phyloP scores from a whole-genome alignment of 1,284 basidiomycete genomes.

The Sutorius eximius region DNA sequence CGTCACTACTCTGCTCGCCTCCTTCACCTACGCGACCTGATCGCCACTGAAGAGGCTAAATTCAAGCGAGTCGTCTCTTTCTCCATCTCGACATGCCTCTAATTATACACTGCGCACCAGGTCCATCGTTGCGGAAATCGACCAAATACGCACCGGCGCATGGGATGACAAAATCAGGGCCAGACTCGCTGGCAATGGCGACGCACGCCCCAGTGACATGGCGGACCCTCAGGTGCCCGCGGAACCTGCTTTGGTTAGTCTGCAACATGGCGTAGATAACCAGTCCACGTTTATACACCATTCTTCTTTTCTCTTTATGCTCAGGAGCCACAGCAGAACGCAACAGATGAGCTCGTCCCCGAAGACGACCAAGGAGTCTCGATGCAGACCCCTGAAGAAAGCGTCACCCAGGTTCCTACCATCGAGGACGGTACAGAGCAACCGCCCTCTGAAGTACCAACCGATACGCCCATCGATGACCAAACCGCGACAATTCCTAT shows the following conservation, averaged over 20 bases:
- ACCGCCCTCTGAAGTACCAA: not conserved
- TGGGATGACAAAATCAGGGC: slow-evolving; percentile 59
- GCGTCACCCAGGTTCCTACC: not conserved
- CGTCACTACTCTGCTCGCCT: slow-evolving; percentile 70
- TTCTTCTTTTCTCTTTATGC: not conserved
- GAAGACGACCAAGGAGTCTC: slow-evolving; percentile 1
- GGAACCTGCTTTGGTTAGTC: slow-evolving; percentile 14
- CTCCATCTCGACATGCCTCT: not conserved
- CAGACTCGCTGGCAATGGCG: slow-evolving; percentile 36
- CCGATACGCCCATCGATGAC: slow-evolving; percentile 5
- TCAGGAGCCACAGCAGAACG: slow-evolving; percentile 15
- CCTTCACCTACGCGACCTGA: slow-evolving; percentile 66
- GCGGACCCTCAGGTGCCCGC: slow-evolving; percentile 9
- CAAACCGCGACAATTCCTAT: slow-evolving; percentile 11
- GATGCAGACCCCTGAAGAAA: slow-evolving; percentile 2
- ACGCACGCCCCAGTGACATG: slow-evolving; percentile 9
- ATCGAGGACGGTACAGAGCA: slow-evolving; percentile 11
- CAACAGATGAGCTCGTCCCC: slow-evolving; percentile 1
- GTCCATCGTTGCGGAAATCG: slow-evolving; percentile 64
- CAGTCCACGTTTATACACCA: not conserved
- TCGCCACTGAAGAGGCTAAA: slow-evolving; percentile 67
- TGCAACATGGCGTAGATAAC: not conserved
- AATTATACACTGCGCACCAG: slow-evolving; percentile 34
- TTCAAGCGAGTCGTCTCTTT: slow-evolving; percentile 61
- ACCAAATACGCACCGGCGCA: slow-evolving; percentile 69